These are phyloP conservation scores for Beauveria rudraprayagi DNA, from an alignment of 2,329 filamentous ascomycete genomes.

Conservation along the genomic window DNA sequence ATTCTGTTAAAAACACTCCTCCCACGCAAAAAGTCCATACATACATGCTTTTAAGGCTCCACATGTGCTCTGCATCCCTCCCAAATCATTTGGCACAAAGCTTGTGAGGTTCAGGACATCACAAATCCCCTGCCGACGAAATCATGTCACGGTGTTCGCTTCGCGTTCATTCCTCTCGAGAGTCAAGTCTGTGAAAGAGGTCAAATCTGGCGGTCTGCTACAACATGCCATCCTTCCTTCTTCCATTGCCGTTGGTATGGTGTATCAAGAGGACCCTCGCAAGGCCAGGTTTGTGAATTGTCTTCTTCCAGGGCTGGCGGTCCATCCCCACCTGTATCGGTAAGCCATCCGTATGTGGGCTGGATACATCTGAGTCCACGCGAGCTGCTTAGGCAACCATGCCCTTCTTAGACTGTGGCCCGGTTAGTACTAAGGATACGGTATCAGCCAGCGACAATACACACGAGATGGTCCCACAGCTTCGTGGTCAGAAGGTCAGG, in stretches of 20 bases:
- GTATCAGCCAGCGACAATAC: slow-evolving; percentile 14
- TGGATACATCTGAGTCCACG: neutral
- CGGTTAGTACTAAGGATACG: neutral
- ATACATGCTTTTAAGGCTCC: neutral
- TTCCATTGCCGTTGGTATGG: neutral
- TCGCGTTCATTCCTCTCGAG: neutral
- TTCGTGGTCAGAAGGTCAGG: slow-evolving; percentile 83
- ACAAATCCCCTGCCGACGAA: neutral
- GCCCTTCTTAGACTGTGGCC: slow-evolving; percentile 32
- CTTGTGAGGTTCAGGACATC: neutral
- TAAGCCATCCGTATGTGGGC: neutral
- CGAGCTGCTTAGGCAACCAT: slow-evolving; percentile 22
- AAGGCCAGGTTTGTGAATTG: neutral
- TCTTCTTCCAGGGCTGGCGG: neutral
- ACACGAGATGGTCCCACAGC: slow-evolving; percentile 80
- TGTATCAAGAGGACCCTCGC: neutral
- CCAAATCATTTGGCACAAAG: neutral
- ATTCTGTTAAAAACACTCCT: neutral
- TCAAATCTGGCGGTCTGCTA: neutral
- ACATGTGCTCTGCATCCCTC: neutral
- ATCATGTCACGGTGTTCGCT: neutral
- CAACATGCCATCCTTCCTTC: neutral
- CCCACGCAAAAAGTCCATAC: neutral
- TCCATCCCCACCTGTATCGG: neutral
- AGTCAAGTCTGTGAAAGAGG: neutral